Percentiles rank a stretch among this genome's conserved stretches.
phyloP scores from a whole-genome alignment of 371 early-diverging fungal species.

The Mortierella sp. region DNA sequence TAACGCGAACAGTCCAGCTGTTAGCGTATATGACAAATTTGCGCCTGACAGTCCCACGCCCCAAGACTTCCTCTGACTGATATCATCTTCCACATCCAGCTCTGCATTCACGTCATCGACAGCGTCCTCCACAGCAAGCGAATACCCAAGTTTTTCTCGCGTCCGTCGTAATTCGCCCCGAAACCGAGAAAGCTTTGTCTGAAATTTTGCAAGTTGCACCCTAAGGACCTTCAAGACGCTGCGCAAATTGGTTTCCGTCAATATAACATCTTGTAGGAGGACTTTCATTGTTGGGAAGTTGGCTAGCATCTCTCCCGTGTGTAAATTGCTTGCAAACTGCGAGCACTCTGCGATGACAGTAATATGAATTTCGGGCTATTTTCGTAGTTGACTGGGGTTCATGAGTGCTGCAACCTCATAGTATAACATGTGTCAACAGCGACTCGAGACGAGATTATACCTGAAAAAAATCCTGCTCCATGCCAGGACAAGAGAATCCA shows the following conservation, averaged over 20 bases:
- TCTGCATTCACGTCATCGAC: slow-evolving; percentile 49
- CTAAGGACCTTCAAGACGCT: slow-evolving; percentile 66
- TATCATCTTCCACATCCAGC: slow-evolving; percentile 46
- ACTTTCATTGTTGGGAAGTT: slow-evolving; percentile 77
- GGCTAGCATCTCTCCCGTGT: slow-evolving; percentile 68
- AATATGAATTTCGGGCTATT: slow-evolving; percentile 73
- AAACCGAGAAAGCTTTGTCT: slow-evolving; percentile 68
- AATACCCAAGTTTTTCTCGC: slow-evolving; percentile 62
- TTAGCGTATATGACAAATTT: slow-evolving; percentile 72
- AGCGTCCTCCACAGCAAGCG: slow-evolving; percentile 66
- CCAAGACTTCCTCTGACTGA: slow-evolving; percentile 65
- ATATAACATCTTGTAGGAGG: slow-evolving; percentile 71
- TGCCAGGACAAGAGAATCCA: slow-evolving; percentile 45
- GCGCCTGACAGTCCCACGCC: slow-evolving; percentile 71
- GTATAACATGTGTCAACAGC: neutral
- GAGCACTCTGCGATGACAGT: slow-evolving; percentile 84
- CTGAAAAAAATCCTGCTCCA: slow-evolving; percentile 42
- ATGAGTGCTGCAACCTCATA: neutral
- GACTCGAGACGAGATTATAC: slow-evolving; percentile 8
- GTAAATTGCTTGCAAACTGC: slow-evolving; percentile 73
- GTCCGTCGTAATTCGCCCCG: slow-evolving; percentile 60
- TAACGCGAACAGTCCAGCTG: slow-evolving; percentile 77
- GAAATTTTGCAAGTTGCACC: slow-evolving; percentile 68
- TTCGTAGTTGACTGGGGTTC: slow-evolving; percentile 11
- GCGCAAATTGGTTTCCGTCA: slow-evolving; percentile 65